A percentile compares a stretch with the other conserved stretches of the same genome.
Evolutionary conservation across 768 basidiomycete genomes (phyloP).

Genomic region (Suillus lakei): DNA sequence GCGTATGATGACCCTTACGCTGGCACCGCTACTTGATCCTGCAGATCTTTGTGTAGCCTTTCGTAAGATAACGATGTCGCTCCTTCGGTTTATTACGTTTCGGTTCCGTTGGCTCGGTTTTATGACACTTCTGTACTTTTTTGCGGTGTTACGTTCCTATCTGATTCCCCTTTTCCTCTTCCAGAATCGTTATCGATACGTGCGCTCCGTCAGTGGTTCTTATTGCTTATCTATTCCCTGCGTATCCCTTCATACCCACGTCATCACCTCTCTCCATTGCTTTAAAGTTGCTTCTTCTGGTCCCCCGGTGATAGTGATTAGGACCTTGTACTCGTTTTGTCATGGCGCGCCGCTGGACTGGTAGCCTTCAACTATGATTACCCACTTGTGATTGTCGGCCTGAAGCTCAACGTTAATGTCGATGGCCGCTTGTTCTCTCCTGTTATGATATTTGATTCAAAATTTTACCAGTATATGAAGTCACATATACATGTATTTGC

Average conservation of each 20-base stretch:
- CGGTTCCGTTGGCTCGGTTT: slow-evolving; percentile 6
- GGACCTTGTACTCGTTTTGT: slow-evolving; percentile 12
- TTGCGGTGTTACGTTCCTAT: neutral
- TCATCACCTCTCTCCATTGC: slow-evolving; percentile 3
- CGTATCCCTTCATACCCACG: slow-evolving; percentile 8
- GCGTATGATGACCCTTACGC: slow-evolving; percentile 30
- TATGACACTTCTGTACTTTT: slow-evolving; percentile 8
- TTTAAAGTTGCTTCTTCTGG: neutral
- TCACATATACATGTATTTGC: neutral
- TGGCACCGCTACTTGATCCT: slow-evolving; percentile 17
- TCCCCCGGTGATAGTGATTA: neutral
- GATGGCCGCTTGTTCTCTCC: neutral
- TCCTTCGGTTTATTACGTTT: neutral
- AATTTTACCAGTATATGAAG: neutral
- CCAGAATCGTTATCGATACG: slow-evolving; percentile 1
- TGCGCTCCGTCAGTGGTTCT: neutral
- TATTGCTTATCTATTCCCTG: slow-evolving; percentile 13
- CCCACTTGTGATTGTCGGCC: neutral
- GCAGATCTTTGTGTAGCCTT: neutral
- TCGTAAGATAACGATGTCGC: neutral
- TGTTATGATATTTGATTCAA: neutral
- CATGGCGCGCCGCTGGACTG: slow-evolving; percentile 7
- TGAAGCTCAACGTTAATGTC: slow-evolving; percentile 1
- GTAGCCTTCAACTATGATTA: neutral
- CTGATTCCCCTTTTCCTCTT: neutral